Evolutionary conservation across 345 rosid species (phyloP), one percentile per base, ranked within the genome.

Genomic region (Eucalyptus tenuipes): DNA sequence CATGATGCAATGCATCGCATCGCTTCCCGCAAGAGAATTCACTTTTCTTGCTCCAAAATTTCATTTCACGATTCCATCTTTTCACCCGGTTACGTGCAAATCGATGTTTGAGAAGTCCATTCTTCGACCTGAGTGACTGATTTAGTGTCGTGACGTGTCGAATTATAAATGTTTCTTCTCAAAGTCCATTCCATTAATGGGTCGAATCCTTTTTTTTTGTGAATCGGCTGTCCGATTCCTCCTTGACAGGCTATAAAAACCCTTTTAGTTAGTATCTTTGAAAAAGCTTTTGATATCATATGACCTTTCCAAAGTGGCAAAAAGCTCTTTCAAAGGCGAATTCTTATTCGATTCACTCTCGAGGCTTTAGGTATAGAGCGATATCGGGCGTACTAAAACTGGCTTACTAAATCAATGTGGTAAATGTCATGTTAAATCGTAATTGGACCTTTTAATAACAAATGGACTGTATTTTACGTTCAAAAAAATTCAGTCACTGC

Each of bases 91-190:
- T 52, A 52, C 55, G 10, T 52, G 55, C 55, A 18, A 18, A 52
- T 52, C 1, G 24, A 52, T 7, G 57, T 52, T 52, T 52, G 24
- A 52, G 24, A 52, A 52, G 0, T 0, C 57, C 18, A 52, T 52
- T 7, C 24, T 52, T 52, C 10, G 10, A 18, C 2, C 10, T 0
- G 0, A 52, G 1, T 18, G 57, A 52, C 0, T 52, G 57, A 52
- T 52, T 52, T 52, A 52, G 57, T 18, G 24, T 18, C 2, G 24
- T 1, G 24, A 52, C 1, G 10, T 0, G 2, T 52, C 1, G 24
- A 7, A 18, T 10, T 18, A 18, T 52, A 18, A 52, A 52, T 52
- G 1, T 52, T 52, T 52, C 10, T 52, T 52, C 55, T 52, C 24
- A 18, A 7, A 7, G 24, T 52, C 13, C 61, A 24, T 22, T 55